A percentile compares a stretch with the other conserved stretches of the same genome.
phyloP scores from a whole-genome alignment of 148 eudicot species.

The Arbutus unedo region DNA sequence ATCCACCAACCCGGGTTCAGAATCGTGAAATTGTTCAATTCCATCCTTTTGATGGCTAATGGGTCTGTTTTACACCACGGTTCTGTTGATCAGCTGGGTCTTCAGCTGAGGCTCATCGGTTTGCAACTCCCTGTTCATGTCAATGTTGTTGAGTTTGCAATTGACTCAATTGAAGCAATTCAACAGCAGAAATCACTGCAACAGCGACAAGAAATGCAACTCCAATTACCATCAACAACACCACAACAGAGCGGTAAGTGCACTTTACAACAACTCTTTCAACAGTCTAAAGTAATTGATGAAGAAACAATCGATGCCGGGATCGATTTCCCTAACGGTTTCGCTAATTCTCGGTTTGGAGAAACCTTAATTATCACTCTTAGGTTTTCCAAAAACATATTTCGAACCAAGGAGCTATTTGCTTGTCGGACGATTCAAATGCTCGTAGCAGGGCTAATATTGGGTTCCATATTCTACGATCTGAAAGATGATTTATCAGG shows the following conservation, averaged over 20 bases:
- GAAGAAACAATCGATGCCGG: conserved; percentile 37
- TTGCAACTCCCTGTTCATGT: conserved; percentile 62
- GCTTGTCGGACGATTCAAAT: conserved; percentile 74
- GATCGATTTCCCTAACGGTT: conserved; percentile 20
- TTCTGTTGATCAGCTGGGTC: conserved; percentile 57
- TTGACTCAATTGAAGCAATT: conserved; percentile 68
- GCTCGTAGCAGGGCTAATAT: conserved; percentile 66
- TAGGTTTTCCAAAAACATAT: conserved; percentile 74
- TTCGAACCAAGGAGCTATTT: conserved; percentile 81
- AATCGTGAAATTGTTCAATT: conserved; percentile 73
- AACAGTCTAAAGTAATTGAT: conserved; percentile 78
- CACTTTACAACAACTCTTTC: conserved; percentile 86
- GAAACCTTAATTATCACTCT: conserved; percentile 69
- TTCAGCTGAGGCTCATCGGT: conserved; percentile 50
- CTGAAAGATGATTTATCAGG: conserved; percentile 64
- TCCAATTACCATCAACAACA: conserved; percentile 7
- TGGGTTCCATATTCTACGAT: conserved; percentile 83
- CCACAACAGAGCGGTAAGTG: conserved; percentile 28
- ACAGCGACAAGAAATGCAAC: conserved; percentile 19
- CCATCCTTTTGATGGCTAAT: conserved; percentile 70
- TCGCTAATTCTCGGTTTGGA: conserved; percentile 52
- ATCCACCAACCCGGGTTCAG: conserved; percentile 96
- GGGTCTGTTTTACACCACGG: conserved; percentile 85
- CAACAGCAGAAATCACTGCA: conserved; percentile 27
- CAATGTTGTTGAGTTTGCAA: conserved; percentile 80